Evolutionary conservation across 345 rosid genomes (phyloP).

Genomic region (Dipteronia dyeriana): DNA sequence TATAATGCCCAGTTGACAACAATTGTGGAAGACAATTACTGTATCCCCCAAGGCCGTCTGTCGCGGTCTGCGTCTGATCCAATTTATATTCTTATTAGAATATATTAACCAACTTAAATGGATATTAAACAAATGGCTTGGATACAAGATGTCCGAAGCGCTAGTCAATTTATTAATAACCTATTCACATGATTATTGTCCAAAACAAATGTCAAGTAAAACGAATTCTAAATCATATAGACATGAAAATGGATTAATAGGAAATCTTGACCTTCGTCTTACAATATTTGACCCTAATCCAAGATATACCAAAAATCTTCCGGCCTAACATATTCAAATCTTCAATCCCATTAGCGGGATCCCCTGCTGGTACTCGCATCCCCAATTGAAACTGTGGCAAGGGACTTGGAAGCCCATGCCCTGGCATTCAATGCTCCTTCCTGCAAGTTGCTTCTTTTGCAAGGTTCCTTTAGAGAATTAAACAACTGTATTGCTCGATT

Average conservation of each 20-base stretch:
- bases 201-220: neutral
- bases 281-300: constrained; percentile 9
- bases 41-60: too few relatives aligned
- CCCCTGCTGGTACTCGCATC: constrained; percentile 74
- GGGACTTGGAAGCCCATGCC: constrained; percentile 94
- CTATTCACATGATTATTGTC: neutral
- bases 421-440: constrained; percentile 89
- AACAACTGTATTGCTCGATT: constrained; percentile 53
- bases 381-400: constrained; percentile 87
- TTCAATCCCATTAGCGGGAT: too few relatives aligned
- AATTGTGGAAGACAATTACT: neutral
- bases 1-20: neutral
- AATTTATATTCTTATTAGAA: too few relatives aligned
- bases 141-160: neutral
- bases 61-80: neutral
- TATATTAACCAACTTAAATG: too few relatives aligned
- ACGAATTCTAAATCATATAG: constrained; percentile 23
- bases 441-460: constrained; percentile 85
- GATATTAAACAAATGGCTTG: too few relatives aligned
- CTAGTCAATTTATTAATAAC: neutral
- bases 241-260: constrained; percentile 16
- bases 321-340: too few relatives aligned
- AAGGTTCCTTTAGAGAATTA: constrained; percentile 65
- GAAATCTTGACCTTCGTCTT: constrained; percentile 1
- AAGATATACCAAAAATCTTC: neutral